phyloP scores from a whole-genome alignment of 2,329 filamentous ascomycete genomes.

The Fusarium sp. region DNA sequence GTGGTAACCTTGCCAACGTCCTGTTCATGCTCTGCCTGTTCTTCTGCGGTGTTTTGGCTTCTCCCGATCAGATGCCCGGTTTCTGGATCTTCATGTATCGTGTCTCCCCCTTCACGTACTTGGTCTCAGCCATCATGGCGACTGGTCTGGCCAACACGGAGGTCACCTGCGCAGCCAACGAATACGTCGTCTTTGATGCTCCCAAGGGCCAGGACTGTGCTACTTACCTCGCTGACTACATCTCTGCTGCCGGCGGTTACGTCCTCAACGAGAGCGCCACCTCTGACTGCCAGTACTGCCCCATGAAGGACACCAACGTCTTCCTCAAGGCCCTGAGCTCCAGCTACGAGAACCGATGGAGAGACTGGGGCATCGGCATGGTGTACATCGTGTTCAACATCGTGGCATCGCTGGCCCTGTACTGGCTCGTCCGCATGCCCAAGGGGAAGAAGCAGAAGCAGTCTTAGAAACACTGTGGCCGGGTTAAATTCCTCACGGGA shows the following conservation, averaged over 20 bases:
- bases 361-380: constrained; percentile 69
- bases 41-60: constrained; percentile 74
- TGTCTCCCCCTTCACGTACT: constrained; percentile 66
- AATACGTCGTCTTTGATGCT: constrained; percentile 74
- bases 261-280: constrained; percentile 66
- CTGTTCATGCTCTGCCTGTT: constrained; percentile 73
- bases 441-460: constrained; percentile 49
- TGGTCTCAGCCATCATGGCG: constrained; percentile 44
- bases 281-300: constrained; percentile 60
- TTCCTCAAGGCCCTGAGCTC: constrained; percentile 57
- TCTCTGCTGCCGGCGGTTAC: constrained; percentile 60
- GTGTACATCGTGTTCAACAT: constrained; percentile 67
- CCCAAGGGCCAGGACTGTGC: constrained; percentile 64
- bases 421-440: constrained; percentile 60
- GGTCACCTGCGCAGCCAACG: constrained; percentile 69
- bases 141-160: constrained; percentile 44
- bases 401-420: constrained; percentile 61
- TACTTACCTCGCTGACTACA: constrained; percentile 64
- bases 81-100: constrained; percentile 84
- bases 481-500: neutral
- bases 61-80: constrained; percentile 67
- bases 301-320: constrained; percentile 54
- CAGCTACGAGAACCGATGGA: constrained; percentile 65
- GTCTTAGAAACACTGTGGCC: constrained; percentile 4
- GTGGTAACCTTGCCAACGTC: constrained; percentile 75